A percentile compares a stretch with the other conserved stretches of the same genome.
These are phyloP conservation scores for Mycena capillaripes DNA, from an alignment of 768 basidiomycete genomes.

Conservation along the genomic window DNA sequence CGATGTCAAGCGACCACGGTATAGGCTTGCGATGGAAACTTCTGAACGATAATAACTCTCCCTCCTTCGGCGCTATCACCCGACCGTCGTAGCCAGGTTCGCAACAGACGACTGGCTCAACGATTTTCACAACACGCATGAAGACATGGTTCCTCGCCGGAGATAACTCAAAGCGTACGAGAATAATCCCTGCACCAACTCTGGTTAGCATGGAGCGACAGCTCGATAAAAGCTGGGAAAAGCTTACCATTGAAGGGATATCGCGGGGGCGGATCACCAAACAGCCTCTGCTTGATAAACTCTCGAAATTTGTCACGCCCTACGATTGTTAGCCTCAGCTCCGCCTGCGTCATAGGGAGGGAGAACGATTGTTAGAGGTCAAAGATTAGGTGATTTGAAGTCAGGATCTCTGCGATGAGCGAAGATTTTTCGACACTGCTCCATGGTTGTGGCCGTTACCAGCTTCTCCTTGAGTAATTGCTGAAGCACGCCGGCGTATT, in stretches of 20 bases:
- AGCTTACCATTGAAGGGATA: conserved; percentile 22
- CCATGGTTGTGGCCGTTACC: background rate
- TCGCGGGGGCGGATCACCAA: background rate
- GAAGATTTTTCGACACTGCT: background rate
- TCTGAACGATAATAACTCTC: background rate
- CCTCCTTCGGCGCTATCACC: conserved; percentile 1
- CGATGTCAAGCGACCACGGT: background rate
- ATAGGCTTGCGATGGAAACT: background rate
- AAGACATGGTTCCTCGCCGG: background rate
- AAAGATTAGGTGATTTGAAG: background rate
- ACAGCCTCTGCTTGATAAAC: background rate
- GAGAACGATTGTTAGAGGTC: conserved; percentile 9
- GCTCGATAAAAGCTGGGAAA: background rate
- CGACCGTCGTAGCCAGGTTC: background rate
- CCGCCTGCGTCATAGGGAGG: background rate
- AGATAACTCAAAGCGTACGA: conserved; percentile 23
- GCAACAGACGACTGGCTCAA: background rate
- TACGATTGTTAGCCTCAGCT: conserved; percentile 10
- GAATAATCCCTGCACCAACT: conserved; percentile 8
- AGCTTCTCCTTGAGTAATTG: background rate
- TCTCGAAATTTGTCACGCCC: background rate
- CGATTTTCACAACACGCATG: conserved; percentile 19
- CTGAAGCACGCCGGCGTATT: background rate
- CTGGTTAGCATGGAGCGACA: background rate
- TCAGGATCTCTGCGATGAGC: background rate